Evolutionary conservation across 345 rosid species (phyloP), one percentile per base, ranked within the genome.

Genomic region (Ricinus communis): DNA sequence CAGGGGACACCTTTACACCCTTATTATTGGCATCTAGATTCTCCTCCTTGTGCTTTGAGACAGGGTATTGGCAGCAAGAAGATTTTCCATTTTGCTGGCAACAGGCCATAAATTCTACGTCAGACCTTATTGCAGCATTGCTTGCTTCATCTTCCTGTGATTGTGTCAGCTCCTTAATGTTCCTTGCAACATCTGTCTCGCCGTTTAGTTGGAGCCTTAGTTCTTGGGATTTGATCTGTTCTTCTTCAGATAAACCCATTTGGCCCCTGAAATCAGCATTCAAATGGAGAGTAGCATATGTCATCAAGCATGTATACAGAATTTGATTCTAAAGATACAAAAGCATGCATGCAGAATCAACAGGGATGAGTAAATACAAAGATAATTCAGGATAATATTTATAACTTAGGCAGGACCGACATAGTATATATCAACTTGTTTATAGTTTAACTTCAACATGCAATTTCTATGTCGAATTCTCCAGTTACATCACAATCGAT

Each of bases 181-280:
- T 66, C 54, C 66, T 78, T 69, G 62, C 82, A 21, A 61, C 19
- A 38, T 77, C 66, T 3, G 74, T 33, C 69, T 74, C 76, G 1
- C 84, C 84, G 67, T 83, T 82, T 43, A 71, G 73, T 51, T 79
- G 91, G 65, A 84, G 75, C 81, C 97, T 84, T 36, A 54, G 80
- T 72, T 86, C 91, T 65, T 80, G 96, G 58, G 78, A 79, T 71
- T 74, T 83, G 81, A 76, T 78, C 79, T 88, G 96, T 43, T 87
- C 93, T 69, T 89, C 96, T 82, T 82, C 89, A 31, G 85, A 77
- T 65, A 88, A 80, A 83, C 93, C 93, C 96, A 91, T 90, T 81
- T 86, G 91, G 68, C 98, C 98, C 86, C 98, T 94, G 84, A 64
- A 69, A 65, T 65, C 28, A 63, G 60, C 51, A 75, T 54, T 28